Evolutionary conservation across 176 grass and related monocot genomes (phyloP), one percentile per base, ranked within the genome.

Genomic region (Thalia dealbata): DNA sequence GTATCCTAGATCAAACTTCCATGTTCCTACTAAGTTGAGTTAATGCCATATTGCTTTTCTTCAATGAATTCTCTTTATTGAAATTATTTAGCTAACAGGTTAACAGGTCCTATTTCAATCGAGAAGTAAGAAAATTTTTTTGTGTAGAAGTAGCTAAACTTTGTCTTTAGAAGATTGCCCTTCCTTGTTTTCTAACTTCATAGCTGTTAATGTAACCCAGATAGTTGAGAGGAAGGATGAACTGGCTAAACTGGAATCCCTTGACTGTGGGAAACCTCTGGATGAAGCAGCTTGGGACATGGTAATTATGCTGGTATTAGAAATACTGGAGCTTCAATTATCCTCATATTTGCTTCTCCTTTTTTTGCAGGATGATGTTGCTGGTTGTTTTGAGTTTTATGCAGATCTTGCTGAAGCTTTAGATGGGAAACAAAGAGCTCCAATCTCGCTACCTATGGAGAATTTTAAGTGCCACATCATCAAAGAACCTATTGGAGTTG

Each of bases 251-350:
- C 72, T 99, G 71, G 95, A 93, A 76, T 44, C 83, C 44, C 82
- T 99, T 77, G 90, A 93, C 68, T 88, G 85, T 70, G 95, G 95
- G 73, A 99, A 99, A 82, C 95, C 95, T 93, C 70, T 87, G 42
- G 95, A 93, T 75, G 95, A 99, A 99, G 81, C 95, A 43, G 83
- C 83, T 77, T 99, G 95, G 95, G 90, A 99, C 73, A 93, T 99
- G 78, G 95, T 91, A 91, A 12, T n/a, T 32, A 3, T 78, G 52
- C 38, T 71, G 22, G n/a, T 50, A 52, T 14, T 54, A 4, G 29
- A 22, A 77, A 10, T 19, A 46, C 46, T 75, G 14, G 11, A 28
- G 28, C 25, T 81, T 46, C 46, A 42, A 71, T 26, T 45, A 23
- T 48, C 54, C 18, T 76, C 77, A 48, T 10, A 80, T 82, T 23